Evolutionary conservation across 495 filamentous ascomycete species (phyloP).

Genomic region (Aspergillus baeticus): DNA sequence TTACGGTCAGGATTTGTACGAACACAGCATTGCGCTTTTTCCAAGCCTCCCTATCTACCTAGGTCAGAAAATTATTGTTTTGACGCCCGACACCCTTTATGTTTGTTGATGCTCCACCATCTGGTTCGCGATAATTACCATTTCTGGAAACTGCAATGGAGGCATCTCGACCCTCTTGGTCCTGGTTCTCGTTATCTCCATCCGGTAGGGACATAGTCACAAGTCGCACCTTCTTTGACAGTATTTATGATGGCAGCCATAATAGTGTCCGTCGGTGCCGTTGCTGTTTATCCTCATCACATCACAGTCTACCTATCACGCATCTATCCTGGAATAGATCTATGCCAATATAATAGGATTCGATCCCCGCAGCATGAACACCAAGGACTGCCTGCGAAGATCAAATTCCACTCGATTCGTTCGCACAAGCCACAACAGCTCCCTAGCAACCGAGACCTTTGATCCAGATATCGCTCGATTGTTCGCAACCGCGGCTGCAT

Average conservation of each 20-base stretch:
- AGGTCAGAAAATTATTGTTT: no score
- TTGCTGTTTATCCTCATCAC: neutral
- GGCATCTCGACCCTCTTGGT: neutral
- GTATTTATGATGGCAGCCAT: neutral
- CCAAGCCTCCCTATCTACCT: no score
- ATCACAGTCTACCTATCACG: constrained; percentile 14
- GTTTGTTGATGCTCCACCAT: neutral
- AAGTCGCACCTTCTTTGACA: neutral
- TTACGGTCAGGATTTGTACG: neutral
- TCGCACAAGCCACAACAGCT: constrained; percentile 30
- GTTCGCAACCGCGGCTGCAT: constrained; percentile 69
- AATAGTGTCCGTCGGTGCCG: neutral
- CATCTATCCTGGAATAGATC: constrained; percentile 19
- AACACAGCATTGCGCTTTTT: no score
- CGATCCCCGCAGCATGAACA: constrained; percentile 25
- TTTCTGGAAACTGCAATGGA: neutral
- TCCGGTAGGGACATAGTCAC: neutral
- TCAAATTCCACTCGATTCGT: constrained; percentile 65
- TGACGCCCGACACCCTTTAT: neutral
- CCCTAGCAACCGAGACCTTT: constrained; percentile 39
- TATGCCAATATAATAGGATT: constrained; percentile 24
- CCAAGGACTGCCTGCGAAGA: constrained; percentile 50
- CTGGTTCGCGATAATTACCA: neutral
- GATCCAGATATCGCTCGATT: constrained; percentile 55
- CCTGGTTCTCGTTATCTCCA: neutral